Conservation (phyloP, 164 flowering plant species). For the Magnolia officinalis region DNA sequence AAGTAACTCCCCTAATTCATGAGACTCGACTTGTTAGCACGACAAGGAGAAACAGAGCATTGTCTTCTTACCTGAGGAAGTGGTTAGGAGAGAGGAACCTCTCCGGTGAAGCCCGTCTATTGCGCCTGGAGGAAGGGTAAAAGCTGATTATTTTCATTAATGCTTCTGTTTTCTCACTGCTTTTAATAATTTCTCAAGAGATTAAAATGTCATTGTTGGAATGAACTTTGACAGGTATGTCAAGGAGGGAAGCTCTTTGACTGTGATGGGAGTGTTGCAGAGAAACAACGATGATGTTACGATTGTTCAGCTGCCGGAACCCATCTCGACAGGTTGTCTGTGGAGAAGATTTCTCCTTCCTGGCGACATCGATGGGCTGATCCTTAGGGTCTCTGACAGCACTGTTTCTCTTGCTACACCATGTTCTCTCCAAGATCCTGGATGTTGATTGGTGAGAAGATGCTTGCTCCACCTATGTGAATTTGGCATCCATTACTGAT, state of each 20-base stretch:
- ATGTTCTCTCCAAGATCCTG: slow-evolving; percentile 2
- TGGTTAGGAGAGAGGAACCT: slow-evolving; percentile 60
- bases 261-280: slow-evolving; percentile 48
- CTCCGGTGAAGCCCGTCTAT: slow-evolving; percentile 33
- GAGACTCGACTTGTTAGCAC: slow-evolving; percentile 53
- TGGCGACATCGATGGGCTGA: slow-evolving; percentile 46
- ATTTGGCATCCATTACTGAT: not conserved
- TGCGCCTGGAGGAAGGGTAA: slow-evolving; percentile 69
- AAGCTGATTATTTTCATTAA: not conserved
- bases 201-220: not conserved
- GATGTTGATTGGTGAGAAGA: slow-evolving; percentile 2
- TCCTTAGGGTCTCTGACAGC: slow-evolving; percentile 27
- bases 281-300: slow-evolving; percentile 30
- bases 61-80: slow-evolving; percentile 49
- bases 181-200: not conserved
- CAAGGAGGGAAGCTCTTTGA: slow-evolving; percentile 50
- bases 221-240: slow-evolving; percentile 42
- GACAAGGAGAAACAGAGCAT: slow-evolving; percentile 23
- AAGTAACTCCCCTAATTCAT: slow-evolving; percentile 40
- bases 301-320: slow-evolving; percentile 56
- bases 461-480: not conserved
- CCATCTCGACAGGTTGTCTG: slow-evolving; percentile 51
- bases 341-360: slow-evolving; percentile 55
- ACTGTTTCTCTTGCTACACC: slow-evolving; percentile 7
- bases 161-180: not conserved